Base-by-base conservation (phyloP, 2,329 filamentous ascomycete genomes). In the Mycogone perniciosa region DNA sequence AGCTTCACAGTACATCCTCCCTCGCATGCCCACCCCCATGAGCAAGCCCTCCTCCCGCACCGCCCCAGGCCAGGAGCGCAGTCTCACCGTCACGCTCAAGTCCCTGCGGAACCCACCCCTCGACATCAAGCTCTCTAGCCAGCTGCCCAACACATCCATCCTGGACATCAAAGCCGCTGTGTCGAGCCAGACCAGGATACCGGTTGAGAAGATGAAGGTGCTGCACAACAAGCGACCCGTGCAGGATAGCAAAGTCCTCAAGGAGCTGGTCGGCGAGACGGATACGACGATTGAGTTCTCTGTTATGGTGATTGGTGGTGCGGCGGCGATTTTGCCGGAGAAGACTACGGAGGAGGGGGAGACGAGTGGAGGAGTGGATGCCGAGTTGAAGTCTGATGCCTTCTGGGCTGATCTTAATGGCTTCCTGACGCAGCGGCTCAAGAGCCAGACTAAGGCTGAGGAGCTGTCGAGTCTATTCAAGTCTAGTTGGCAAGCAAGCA, bases 401-500 rank as follows among this genome's bases (percentile, higher is more conserved):
- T 99, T 99, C 64, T 99, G 93, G 93, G 71, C 71, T 7, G 93
- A 97, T 71, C 68, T 99, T 56, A 82, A 83, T 63, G 86, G 80
- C 0, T 97, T 92, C 68, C 65, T 99, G 66, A 71, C 82, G 62
- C 87, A 91, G 72, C 80, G 89, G 65, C 70, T 96, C 60, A 83
- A 86, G 68, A 86, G 95, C 64, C 82, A 82, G 62, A 69, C 69
- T 51, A 68, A 76, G 62, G 88, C 86, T 1, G 80, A 80, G 58
- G 79, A 82, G 60, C 67, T 92, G 60, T 77, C 79, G 34, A 72
- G 67, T 5, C 65, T 87, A 26, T 96, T 96, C 64, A 85, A 79
- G 68, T 73, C 72, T 41, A 85, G 85, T 40, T 93, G 87, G 85
- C 76, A 82, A 58, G 72, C 71, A 50, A 75, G 67, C 59, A 61